These are phyloP conservation scores for Fusarium ambrosium DNA, from an alignment of 2,329 filamentous ascomycete species.

Conservation along the genomic window DNA sequence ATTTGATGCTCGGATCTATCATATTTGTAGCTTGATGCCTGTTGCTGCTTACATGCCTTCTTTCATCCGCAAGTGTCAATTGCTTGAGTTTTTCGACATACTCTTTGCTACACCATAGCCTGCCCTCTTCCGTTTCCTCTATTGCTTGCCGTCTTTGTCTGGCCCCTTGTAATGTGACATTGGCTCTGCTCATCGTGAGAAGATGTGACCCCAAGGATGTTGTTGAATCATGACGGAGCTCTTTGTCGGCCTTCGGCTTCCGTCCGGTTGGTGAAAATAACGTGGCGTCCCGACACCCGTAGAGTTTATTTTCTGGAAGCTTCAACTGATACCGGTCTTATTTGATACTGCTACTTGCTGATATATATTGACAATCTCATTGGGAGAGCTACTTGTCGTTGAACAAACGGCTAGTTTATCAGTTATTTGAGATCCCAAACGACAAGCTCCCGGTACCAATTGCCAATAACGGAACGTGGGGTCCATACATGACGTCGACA, in stretches of 20 bases:
- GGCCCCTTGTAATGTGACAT: background rate
- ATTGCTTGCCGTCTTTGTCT: background rate
- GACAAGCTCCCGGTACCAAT: conserved; percentile 16
- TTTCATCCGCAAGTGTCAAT: background rate
- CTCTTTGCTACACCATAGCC: background rate
- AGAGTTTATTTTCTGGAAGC: background rate
- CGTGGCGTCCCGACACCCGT: background rate
- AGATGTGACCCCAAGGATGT: background rate
- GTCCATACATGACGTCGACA: conserved; percentile 36
- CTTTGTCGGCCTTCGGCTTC: background rate
- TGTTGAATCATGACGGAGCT: background rate
- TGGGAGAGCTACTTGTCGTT: background rate
- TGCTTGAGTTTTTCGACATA: background rate
- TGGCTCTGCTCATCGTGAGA: background rate
- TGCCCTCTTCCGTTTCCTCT: background rate
- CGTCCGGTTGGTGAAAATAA: background rate
- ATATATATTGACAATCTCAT: background rate
- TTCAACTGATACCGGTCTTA: background rate
- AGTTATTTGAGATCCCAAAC: background rate
- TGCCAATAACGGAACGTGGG: conserved; percentile 40
- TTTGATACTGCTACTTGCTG: background rate
- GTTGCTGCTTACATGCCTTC: background rate
- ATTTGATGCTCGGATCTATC: background rate
- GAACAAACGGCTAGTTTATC: background rate
- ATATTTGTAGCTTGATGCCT: background rate